A percentile compares a stretch with the other conserved stretches of the same genome.
Conservation (phyloP, 1,139 yeast species). For the Protomyces pachydermus region DNA sequence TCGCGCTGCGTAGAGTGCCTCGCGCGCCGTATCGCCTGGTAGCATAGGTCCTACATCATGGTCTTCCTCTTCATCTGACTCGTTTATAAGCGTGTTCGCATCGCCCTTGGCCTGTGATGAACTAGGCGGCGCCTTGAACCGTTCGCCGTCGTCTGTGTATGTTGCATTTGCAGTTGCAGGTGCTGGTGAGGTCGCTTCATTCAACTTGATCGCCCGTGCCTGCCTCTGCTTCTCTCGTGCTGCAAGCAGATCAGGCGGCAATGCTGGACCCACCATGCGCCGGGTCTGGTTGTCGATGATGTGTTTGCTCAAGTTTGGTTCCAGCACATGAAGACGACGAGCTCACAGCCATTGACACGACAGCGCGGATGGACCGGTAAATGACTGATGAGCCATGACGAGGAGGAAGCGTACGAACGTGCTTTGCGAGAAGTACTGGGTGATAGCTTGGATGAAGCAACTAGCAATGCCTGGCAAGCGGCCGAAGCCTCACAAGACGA, state of each 20-base stretch:
- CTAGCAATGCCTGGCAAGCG: not conserved
- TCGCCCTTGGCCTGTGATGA: not conserved
- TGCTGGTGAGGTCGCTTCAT: constrained; percentile 1
- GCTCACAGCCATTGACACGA: too few species aligned
- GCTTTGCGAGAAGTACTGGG: not conserved
- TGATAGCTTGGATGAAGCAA: not conserved
- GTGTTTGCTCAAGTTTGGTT: too few species aligned
- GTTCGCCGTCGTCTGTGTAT: not conserved
- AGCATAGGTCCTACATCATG: constrained; percentile 32
- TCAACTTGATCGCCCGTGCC: not conserved
- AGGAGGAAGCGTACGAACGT: not conserved
- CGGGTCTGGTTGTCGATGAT: too few species aligned
- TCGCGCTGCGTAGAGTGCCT: constrained; percentile 26
- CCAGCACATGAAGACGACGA: too few species aligned
- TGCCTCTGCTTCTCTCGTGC: constrained; percentile 28
- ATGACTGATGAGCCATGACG: not conserved
- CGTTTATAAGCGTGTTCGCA: not conserved
- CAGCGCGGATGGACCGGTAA: not conserved
- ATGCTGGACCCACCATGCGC: constrained; percentile 27
- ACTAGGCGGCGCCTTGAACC: too few species aligned
- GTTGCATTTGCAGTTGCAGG: not conserved
- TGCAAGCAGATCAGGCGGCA: constrained; percentile 30
- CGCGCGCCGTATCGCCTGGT: constrained; percentile 17
- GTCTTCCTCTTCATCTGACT: constrained; percentile 23
- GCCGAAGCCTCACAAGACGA: not conserved